Conservation (phyloP, 768 basidiomycete genomes). For the Aureoboletus auriporus region DNA sequence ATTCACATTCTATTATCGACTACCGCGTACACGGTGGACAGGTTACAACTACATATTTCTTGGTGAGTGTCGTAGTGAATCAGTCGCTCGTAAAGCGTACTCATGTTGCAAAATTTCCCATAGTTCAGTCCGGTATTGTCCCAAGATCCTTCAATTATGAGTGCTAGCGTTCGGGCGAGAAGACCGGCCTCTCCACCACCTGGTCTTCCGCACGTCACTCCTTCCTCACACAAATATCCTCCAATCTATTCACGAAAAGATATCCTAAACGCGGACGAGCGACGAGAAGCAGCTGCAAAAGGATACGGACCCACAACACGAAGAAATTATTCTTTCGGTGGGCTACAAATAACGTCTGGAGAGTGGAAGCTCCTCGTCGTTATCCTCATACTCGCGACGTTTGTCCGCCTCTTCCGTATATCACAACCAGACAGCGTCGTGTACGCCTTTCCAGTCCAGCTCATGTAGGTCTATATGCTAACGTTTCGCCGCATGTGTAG, state of each 20-base stretch:
- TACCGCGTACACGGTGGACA: too few species aligned
- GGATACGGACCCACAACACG: constrained; percentile 50
- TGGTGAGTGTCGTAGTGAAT: background rate
- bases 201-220: constrained; percentile 34
- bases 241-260: constrained; percentile 48
- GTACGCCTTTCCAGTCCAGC: constrained; percentile 43
- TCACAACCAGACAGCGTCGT: constrained; percentile 90
- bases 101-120: background rate
- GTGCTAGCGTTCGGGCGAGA: constrained; percentile 55
- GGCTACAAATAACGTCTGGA: constrained; percentile 58
- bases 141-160: constrained; percentile 29
- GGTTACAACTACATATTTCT: background rate
- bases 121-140: constrained; percentile 20
- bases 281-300: constrained; percentile 65
- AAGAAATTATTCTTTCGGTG: constrained; percentile 49
- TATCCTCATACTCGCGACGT: constrained; percentile 64
- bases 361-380: constrained; percentile 75
- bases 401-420: constrained; percentile 84
- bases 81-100: background rate
- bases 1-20: background rate
- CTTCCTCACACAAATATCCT: constrained; percentile 53
- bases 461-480: background rate
- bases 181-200: constrained; percentile 67
- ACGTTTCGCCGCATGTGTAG: constrained; percentile 35
- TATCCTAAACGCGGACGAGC: constrained; percentile 70